Conservation (phyloP, 768 basidiomycete species). For the Psilocybe sp. region DNA sequence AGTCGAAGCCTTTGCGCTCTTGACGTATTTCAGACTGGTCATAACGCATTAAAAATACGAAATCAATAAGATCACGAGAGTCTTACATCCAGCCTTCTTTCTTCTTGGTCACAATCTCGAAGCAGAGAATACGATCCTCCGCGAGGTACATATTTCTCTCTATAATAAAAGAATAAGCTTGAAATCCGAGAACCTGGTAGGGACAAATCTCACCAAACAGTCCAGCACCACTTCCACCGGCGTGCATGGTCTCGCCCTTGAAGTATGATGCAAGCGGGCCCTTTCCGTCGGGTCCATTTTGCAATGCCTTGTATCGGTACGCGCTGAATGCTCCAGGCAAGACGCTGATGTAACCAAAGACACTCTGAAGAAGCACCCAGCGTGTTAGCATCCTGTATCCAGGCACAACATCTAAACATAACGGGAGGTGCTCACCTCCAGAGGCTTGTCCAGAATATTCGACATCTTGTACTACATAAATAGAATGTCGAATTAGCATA, state of each 20-base stretch:
- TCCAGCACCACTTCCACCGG: conserved; percentile 56
- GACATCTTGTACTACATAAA: conserved; percentile 83
- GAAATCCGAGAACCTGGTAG: conserved; percentile 6
- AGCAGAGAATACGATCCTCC: conserved; percentile 88
- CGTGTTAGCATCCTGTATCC: background rate
- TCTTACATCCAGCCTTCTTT: conserved; percentile 77
- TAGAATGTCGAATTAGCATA: background rate
- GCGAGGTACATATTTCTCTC: conserved; percentile 92
- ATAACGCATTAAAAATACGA: conserved; percentile 6
- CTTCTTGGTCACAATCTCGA: conserved; percentile 92
- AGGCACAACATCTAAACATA: background rate
- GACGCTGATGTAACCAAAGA: conserved; percentile 85
- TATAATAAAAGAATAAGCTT: background rate
- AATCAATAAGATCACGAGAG: conserved; percentile 5
- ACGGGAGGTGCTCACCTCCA: conserved; percentile 56
- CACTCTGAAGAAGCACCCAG: conserved; percentile 43
- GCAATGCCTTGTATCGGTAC: conserved; percentile 84
- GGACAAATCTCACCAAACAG: conserved; percentile 51
- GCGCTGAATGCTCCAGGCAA: conserved; percentile 92
- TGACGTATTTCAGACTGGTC: conserved; percentile 77
- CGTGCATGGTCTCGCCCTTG: conserved; percentile 88
- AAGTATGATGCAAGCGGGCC: conserved; percentile 93
- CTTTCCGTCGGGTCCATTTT: conserved; percentile 83
- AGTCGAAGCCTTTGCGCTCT: conserved; percentile 93
- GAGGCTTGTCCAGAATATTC: conserved; percentile 93